Evolutionary conservation across 495 filamentous ascomycete species (phyloP).

Genomic region (Penicillium argentinense): DNA sequence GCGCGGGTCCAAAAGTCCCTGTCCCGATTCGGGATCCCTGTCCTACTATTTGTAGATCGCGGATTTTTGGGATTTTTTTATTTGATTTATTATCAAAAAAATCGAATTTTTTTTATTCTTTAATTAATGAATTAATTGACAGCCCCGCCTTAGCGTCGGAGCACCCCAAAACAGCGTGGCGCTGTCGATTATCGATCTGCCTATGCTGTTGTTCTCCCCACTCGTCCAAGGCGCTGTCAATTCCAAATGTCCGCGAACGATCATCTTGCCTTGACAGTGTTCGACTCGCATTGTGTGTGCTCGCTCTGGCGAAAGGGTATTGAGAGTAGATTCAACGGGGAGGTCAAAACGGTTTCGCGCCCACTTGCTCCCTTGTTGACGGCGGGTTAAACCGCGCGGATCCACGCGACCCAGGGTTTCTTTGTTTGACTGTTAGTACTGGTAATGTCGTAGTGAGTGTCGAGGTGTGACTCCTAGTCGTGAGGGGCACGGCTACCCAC

Average conservation of each 20-base stretch:
- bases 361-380: not conserved
- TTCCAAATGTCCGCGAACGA: too few species aligned
- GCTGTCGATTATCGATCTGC: slow-evolving; percentile 25
- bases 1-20: not conserved
- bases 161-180: slow-evolving; percentile 13
- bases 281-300: too few species aligned
- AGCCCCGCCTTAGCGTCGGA: slow-evolving; percentile 8
- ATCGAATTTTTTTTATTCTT: not conserved
- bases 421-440: slow-evolving; percentile 12
- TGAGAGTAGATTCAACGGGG: too few species aligned
- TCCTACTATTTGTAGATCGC: slow-evolving; percentile 20
- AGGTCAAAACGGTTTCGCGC: not conserved
- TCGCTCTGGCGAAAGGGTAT: too few species aligned
- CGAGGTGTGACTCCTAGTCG: too few species aligned
- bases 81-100: not conserved
- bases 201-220: too few species aligned
- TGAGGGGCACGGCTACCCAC: too few species aligned
- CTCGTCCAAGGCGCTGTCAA: too few species aligned
- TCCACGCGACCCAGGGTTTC: slow-evolving; percentile 17
- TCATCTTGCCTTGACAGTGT: too few species aligned
- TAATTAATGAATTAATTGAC: not conserved
- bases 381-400: slow-evolving; percentile 12
- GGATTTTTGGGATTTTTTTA: slow-evolving; percentile 4
- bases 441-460: too few species aligned
- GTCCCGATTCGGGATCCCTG: slow-evolving; percentile 19